Base-by-base conservation (phyloP, 257 asterid genomes). In the Solanum tarapatanum region DNA sequence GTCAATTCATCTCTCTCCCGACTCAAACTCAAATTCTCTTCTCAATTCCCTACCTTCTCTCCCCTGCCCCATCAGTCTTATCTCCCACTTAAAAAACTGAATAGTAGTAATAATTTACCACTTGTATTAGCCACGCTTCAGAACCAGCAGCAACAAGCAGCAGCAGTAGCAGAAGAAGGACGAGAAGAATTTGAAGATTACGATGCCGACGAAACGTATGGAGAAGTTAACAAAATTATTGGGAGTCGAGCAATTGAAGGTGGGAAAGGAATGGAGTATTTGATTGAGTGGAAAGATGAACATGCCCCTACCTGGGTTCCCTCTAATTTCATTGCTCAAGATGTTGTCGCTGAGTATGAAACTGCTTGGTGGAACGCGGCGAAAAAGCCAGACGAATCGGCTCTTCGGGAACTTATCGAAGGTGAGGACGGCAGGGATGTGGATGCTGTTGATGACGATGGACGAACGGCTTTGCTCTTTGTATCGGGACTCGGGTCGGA, bases 271-370 rank as follows among this genome's bases (percentile, higher is more conserved):
- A 97, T 97, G 99, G 98, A 95, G 90, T 95, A 97, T 86, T 55
- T 97, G 24, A 97, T 97, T 6, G 95, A 97, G 91, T 97, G 99
- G 98, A 94, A 93, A 87, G 99, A 97, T 91, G 98, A 93, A 8
- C 97, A 95, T 84, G 92, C 94, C 48, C 99, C 98, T 37, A 95
- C 98, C 1, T 97, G 99, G 99, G 98, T 94, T 83, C 99, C 99
- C 6, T 93, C 96, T n/a, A 93, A 97, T 37, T 97, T 6, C 93
- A 90, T 95, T 2, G 98, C 99, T 74, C 90, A 84, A 21, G 98
- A 97, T 86, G 98, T 97, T 58, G 94, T 97, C 0, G 91, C 98
- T 26, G 99, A 97, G 90, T 97, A 93, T 90, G 98, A 97, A 69
- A 93, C 97, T 2, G 95, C 98, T 17, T 97, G 98, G 99, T 97